Base-by-base conservation (phyloP, 2,329 filamentous ascomycete species). In the Fusarium sp. region DNA sequence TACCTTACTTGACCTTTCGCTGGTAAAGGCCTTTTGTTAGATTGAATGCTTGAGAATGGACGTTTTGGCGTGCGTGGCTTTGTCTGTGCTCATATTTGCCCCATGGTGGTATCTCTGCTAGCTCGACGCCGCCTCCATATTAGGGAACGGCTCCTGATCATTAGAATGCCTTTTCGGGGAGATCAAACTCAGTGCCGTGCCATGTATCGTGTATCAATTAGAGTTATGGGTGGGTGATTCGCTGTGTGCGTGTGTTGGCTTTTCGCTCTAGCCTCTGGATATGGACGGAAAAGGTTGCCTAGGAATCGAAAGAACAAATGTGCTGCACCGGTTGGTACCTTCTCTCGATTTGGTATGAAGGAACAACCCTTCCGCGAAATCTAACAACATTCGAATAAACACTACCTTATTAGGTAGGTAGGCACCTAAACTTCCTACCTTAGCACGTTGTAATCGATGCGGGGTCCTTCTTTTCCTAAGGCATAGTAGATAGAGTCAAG, bases 51-150 rank as follows among this genome's bases (percentile, higher is more conserved):
- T 41, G 33, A 60, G 39, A 35, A 66, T 74, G 59, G 60, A 60
- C 64, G 53, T 60, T 73, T 71, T 72, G 62, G 72, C 61, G 57
- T 67, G 33, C 53, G 68, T 73, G 57, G 64, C 45, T 69, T 68
- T 55, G 52, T 52, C 53, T 66, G 53, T 65, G 61, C 52, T 63
- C 58, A 59, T 63, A 59, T 63, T 64, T 53, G 54, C 61, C 58
- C 65, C 61, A 65, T 59, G 58, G 33, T 50, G 57, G 42, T 65
- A 58, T 50, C 56, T 68, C 46, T 65, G 64, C 62, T 76, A 75
- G 73, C 64, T 61, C 44, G 42, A 65, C 70, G 59, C 71, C 66
- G 65, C 58, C 71, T 68, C 73, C 73, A 72, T 68, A 70, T 74
- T 58, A 50, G 57, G 65, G 42, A 75, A 62, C 53, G 60, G 57